phyloP scores from a whole-genome alignment of 2,329 filamentous ascomycete species.

The Penicillium sp. region DNA sequence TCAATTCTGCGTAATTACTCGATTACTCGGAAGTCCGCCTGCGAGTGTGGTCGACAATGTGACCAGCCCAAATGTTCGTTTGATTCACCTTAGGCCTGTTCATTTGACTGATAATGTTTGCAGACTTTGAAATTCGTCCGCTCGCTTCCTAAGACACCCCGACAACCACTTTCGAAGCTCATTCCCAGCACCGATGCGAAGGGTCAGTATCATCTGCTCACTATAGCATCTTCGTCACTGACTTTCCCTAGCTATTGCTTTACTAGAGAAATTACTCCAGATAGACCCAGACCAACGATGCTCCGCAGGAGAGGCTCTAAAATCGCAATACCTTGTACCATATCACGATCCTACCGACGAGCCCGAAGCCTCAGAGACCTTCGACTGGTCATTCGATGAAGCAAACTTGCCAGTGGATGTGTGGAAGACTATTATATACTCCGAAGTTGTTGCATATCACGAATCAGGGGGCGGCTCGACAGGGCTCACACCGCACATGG shows the following conservation, averaged over 20 bases:
- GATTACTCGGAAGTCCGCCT: constrained; percentile 87
- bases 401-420: constrained; percentile 93
- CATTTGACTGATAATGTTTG: constrained; percentile 1
- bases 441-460: constrained; percentile 20
- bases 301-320: constrained; percentile 75
- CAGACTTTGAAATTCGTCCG: constrained; percentile 94
- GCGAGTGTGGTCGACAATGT: constrained; percentile 98
- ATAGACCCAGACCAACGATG: constrained; percentile 94
- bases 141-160: constrained; percentile 87
- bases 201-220: constrained; percentile 53
- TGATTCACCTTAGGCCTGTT: not conserved
- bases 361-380: constrained; percentile 89
- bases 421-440: constrained; percentile 99
- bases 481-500: not conserved
- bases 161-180: constrained; percentile 77
- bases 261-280: constrained; percentile 93
- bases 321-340: constrained; percentile 86
- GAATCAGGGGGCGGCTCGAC: constrained; percentile 2
- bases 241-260: constrained; percentile 65
- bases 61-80: constrained; percentile 88
- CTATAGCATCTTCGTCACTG: constrained; percentile 4
- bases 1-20: constrained; percentile 99
- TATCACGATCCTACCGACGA: constrained; percentile 98
- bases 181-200: constrained; percentile 88
- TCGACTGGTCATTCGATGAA: constrained; percentile 99